These are phyloP conservation scores for Fusarium austroafricanum DNA, from an alignment of 2,329 filamentous ascomycete species.

Conservation along the genomic window DNA sequence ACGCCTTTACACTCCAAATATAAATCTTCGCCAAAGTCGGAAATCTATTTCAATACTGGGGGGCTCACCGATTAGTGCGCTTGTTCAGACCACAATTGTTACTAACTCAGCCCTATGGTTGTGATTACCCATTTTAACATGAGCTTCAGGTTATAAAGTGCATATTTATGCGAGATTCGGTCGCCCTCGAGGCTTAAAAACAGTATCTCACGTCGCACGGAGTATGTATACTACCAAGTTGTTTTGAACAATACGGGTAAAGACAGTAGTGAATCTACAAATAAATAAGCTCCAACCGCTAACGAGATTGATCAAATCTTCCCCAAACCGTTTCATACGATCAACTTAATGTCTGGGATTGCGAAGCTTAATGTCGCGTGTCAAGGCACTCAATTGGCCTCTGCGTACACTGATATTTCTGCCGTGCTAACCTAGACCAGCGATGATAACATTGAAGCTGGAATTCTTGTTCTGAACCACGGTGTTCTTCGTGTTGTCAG, in stretches of 20 bases:
- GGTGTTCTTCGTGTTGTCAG: background rate
- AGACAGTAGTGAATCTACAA: rapidly evolving
- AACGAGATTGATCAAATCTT: background rate
- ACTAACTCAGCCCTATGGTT: too few species aligned
- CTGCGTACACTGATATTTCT: background rate
- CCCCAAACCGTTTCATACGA: background rate
- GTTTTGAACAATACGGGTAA: background rate
- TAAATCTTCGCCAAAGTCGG: too few species aligned
- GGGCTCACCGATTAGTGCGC: too few species aligned
- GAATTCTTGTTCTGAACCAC: too few species aligned
- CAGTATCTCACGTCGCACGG: background rate
- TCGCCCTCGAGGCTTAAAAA: background rate
- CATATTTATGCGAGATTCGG: background rate
- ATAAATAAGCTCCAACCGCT: too few species aligned
- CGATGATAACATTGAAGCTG: background rate
- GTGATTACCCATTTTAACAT: too few species aligned
- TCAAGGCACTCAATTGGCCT: background rate
- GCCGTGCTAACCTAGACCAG: background rate
- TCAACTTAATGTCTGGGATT: background rate
- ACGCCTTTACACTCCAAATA: too few species aligned
- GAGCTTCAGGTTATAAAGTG: too few species aligned
- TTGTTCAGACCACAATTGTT: too few species aligned
- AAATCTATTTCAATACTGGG: too few species aligned
- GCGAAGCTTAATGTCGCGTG: background rate
- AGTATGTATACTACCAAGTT: background rate